A percentile compares a stretch with the other conserved stretches of the same genome.
These are phyloP conservation scores for Bipolaris bicolor DNA, from an alignment of 2,329 filamentous ascomycete genomes.

Conservation along the genomic window DNA sequence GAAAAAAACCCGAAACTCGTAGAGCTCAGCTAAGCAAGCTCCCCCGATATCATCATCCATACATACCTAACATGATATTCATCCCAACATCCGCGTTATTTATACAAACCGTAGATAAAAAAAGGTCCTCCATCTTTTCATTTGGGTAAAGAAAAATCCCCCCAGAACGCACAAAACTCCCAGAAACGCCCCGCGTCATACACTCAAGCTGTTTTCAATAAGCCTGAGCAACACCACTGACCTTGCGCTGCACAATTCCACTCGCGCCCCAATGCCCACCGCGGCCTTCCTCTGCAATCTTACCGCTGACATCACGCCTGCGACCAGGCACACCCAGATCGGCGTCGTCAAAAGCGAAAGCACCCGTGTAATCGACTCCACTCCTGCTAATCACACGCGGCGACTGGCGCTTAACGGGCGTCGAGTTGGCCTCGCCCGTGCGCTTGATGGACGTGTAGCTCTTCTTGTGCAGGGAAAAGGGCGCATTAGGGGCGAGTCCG, in stretches of 20 bases:
- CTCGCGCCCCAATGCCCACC: slow-evolving; percentile 48
- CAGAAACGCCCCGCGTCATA: neutral
- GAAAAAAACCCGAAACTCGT: neutral
- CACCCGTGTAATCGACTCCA: slow-evolving; percentile 55
- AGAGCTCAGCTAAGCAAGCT: too few species aligned
- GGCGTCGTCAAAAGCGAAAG: slow-evolving; percentile 41
- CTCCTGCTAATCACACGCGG: slow-evolving; percentile 54
- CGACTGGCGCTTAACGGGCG: slow-evolving; percentile 43
- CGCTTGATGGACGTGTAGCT: slow-evolving; percentile 40
- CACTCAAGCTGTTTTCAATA: neutral
- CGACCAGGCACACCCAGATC: slow-evolving; percentile 32
- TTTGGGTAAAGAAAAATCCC: too few species aligned
- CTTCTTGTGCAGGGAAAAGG: slow-evolving; percentile 44
- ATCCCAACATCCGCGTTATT: neutral
- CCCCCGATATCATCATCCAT: neutral
- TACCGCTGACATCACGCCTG: slow-evolving; percentile 69
- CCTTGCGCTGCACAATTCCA: slow-evolving; percentile 48
- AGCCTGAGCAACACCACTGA: slow-evolving; percentile 45
- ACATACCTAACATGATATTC: neutral
- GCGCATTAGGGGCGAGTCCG: slow-evolving; percentile 2
- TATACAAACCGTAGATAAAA: neutral
- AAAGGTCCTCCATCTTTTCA: neutral
- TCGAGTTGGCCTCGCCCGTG: slow-evolving; percentile 41
- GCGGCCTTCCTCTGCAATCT: slow-evolving; percentile 73
- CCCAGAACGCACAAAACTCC: neutral